Evolutionary conservation across 257 asterid genomes (phyloP), one percentile per base, ranked within the genome.

Genomic region (Nicotiana knightiana): DNA sequence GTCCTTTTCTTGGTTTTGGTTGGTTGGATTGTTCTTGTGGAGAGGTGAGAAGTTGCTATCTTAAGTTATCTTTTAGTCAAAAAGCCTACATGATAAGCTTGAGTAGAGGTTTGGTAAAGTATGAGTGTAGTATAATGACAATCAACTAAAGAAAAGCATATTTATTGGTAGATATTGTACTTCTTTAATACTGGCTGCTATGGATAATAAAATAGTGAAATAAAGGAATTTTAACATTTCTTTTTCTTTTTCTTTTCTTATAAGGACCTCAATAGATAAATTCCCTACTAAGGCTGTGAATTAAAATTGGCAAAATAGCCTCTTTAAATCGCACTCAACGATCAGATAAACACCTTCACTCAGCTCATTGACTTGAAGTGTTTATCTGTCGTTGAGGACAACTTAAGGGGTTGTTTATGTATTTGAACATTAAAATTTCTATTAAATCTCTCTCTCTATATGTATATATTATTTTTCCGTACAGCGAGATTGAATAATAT

Each of bases 101-200:
- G 89, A 86, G 92, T 88, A 78, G 68, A 82, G 76, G 77, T 75
- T 78, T 87, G 86, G 87, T 81, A 85, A 90, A 87, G 90, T 73
- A 83, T 76, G 53, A 21, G 6, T 71, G 48, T 32, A 13, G 28
- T 73, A 24, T 73, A 15, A 81, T 79, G 80, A 62, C 78, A 78
- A 83, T 81, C 83, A 89, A 79, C 73, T 37, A 55, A 84, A 84
- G 79, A 81, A 87, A 83, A 63, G 87, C 76, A 87, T 76, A 77
- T 37, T 68, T 58, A 65, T 62, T 77, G 8, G 55, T 28, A 59
- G 33, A 35, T 24, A 26, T 33, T 75, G 57, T 13, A 24, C 39
- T 24, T 24, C 61, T 71, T 73, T 53, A 15, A 53, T 53, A 53
- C 58, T 24, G 79, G 61, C 37, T 21, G 9, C 43, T 43, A 62